phyloP scores from a whole-genome alignment of 805 yeast species.

The Candida manassasensis region DNA sequence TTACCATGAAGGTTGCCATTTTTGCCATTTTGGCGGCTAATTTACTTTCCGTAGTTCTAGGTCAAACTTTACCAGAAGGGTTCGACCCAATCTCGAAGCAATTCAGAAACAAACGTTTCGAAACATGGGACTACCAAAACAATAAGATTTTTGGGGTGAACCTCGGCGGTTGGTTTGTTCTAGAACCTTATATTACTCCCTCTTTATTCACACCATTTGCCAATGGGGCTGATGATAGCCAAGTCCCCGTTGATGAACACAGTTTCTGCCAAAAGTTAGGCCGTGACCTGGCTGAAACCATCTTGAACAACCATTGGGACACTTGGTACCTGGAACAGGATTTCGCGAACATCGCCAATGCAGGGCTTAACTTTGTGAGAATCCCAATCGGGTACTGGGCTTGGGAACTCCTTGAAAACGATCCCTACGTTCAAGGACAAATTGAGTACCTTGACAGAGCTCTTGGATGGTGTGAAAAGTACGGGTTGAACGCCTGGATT shows the following conservation, averaged over 20 bases:
- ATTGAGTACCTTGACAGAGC: constrained; percentile 68
- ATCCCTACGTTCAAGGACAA: constrained; percentile 88
- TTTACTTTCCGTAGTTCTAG: not conserved
- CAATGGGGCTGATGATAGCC: constrained; percentile 21
- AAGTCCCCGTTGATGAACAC: constrained; percentile 79
- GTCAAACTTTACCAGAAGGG: not conserved
- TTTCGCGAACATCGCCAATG: constrained; percentile 50
- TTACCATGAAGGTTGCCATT: not conserved
- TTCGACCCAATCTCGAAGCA: not conserved
- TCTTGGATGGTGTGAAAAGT: constrained; percentile 62
- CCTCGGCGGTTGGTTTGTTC: constrained; percentile 86
- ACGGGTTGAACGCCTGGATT: constrained; percentile 75
- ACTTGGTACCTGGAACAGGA: constrained; percentile 74
- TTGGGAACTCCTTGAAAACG: constrained; percentile 52
- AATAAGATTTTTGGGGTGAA: constrained; percentile 61
- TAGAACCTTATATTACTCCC: constrained; percentile 86
- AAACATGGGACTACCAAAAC: constrained; percentile 29
- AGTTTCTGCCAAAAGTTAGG: constrained; percentile 63
- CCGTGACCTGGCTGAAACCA: constrained; percentile 44
- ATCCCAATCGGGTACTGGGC: constrained; percentile 98
- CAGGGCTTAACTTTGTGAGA: constrained; percentile 80
- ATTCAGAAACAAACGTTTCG: constrained; percentile 1
- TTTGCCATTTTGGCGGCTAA: not conserved
- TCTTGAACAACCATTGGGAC: constrained; percentile 69
- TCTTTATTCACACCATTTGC: constrained; percentile 56